phyloP scores from a whole-genome alignment of 1,284 basidiomycete species.

The Sanghuangporus weigelae region DNA sequence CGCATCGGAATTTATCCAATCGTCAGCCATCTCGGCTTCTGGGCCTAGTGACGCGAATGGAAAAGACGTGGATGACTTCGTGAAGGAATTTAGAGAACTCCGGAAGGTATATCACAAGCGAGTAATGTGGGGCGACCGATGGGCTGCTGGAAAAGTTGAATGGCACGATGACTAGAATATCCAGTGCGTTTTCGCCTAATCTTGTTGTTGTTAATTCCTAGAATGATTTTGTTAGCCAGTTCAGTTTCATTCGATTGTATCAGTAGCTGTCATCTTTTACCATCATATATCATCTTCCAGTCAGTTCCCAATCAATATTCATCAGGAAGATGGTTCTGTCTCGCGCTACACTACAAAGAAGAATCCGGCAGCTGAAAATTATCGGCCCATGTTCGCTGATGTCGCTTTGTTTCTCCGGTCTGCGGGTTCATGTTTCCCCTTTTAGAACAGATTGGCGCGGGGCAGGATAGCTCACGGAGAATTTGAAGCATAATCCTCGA shows the following conservation, averaged over 20 bases:
- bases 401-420: background rate
- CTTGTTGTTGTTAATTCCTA: background rate
- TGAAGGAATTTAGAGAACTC: constrained; percentile 80
- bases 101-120: constrained; percentile 88
- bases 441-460: background rate
- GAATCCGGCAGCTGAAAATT: background rate
- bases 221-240: background rate
- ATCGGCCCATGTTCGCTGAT: background rate
- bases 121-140: constrained; percentile 82
- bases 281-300: background rate
- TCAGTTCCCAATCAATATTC: no score
- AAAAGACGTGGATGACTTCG: constrained; percentile 78
- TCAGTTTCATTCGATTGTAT: background rate
- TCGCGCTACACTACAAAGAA: background rate
- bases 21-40: constrained; percentile 32
- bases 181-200: background rate
- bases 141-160: constrained; percentile 76
- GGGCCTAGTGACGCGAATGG: constrained; percentile 34
- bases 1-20: constrained; percentile 75
- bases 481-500: constrained; percentile 22
- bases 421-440: background rate
- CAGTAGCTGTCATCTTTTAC: background rate
- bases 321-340: background rate
- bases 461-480: constrained; percentile 6
- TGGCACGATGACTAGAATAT: constrained; percentile 59